phyloP scores from a whole-genome alignment of 202 grass and related monocot genomes.

The Dendrocalamus latiflorus region DNA sequence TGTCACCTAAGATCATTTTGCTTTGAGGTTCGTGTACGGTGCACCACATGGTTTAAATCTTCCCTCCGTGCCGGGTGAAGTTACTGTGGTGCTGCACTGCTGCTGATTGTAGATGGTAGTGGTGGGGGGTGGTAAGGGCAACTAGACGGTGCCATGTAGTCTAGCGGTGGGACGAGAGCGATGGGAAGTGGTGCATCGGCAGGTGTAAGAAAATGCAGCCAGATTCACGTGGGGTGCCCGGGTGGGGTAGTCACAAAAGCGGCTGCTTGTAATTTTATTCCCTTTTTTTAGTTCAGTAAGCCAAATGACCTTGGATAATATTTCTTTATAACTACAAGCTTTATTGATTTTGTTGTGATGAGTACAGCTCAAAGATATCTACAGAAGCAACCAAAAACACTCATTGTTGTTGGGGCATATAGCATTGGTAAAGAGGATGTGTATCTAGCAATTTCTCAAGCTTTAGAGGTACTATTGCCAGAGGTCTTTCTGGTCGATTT shows the following conservation, averaged over 20 bases:
- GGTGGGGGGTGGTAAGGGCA: background rate
- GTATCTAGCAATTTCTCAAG: too few relatives aligned
- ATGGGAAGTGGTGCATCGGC: background rate
- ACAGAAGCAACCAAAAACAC: too few relatives aligned
- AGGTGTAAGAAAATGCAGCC: background rate
- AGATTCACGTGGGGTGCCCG: background rate
- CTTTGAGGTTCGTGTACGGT: background rate
- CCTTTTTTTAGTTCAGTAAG: background rate
- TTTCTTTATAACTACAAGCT: too few relatives aligned
- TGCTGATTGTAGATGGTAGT: too few relatives aligned
- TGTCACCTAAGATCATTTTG: background rate
- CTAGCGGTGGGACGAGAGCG: background rate
- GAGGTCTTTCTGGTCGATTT: too few relatives aligned
- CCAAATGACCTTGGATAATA: too few relatives aligned
- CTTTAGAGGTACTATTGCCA: too few relatives aligned
- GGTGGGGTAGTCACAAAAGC: background rate
- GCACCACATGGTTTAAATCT: too few relatives aligned
- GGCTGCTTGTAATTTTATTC: background rate
- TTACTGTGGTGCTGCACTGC: background rate
- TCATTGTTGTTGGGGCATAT: too few relatives aligned
- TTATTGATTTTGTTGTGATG: too few relatives aligned
- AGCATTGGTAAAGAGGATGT: too few relatives aligned
- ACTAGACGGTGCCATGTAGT: background rate
- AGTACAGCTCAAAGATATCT: too few relatives aligned
- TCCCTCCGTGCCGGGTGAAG: background rate